Conservation (phyloP, 148 eudicot species). For the Rhododendron mucronatum region DNA sequence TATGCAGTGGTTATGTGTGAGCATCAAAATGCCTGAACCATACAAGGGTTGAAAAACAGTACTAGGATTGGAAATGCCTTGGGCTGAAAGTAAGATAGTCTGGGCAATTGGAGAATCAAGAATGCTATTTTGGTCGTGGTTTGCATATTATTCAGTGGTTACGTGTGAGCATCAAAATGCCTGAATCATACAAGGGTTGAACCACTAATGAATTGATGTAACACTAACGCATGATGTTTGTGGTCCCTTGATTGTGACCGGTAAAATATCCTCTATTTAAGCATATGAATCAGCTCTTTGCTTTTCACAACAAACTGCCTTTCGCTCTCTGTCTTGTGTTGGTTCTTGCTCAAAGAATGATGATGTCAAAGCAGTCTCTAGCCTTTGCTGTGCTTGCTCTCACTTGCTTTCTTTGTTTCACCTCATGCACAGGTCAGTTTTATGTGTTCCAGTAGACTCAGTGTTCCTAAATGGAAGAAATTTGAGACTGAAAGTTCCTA, state of each 20-base stretch:
- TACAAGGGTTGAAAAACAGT: no score
- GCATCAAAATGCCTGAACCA: neutral
- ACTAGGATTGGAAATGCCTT: neutral
- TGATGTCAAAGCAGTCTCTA: neutral
- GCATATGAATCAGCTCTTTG: neutral
- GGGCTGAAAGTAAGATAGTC: neutral
- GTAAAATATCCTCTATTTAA: neutral
- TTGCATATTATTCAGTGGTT: neutral
- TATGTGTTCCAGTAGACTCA: neutral
- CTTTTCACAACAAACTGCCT: neutral
- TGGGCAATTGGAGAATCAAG: neutral
- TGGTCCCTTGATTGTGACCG: neutral
- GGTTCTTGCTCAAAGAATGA: neutral
- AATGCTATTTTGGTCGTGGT: neutral
- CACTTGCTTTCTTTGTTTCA: neutral
- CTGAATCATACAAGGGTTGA: neutral
- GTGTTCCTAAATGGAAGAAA: neutral
- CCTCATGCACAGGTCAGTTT: neutral
- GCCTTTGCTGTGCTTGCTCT: neutral
- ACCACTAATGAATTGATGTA: neutral
- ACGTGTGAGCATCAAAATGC: neutral
- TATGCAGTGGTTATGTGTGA: neutral
- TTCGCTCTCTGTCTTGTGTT: neutral
- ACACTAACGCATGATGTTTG: neutral
- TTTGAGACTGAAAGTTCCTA: neutral